Base-by-base conservation (phyloP, 441 rosid species). In the Manihot esculenta region DNA sequence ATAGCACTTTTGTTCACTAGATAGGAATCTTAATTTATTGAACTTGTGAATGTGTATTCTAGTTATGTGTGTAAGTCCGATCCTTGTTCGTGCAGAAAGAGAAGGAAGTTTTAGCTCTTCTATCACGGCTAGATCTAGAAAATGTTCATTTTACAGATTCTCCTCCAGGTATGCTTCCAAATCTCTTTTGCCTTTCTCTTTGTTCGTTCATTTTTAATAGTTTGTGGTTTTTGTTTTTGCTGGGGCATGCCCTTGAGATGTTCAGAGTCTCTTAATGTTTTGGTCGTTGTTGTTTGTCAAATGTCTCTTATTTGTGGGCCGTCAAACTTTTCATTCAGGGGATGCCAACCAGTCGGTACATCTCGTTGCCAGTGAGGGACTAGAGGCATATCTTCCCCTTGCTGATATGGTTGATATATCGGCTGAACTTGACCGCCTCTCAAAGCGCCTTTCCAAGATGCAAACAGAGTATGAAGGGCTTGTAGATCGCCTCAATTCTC, bases 341-440 rank as follows among this genome's bases (percentile, higher is more conserved):
- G 88, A 92, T 82, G 97, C 91, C 65, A 85, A 86, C 65, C 84
- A 80, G 42, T 94, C 97, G 11, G 92, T 94, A 53, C 99, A 94
- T 77, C 79, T 94, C 63, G 97, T 94, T 76, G 99, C 97, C 27
- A 85, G 97, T 74, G 97, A 94, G 80, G 99, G 97, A 57, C 83
- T 92, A 59, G 99, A 94, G 79, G 97, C 99, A 49, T 92, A 90
- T 84, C 97, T 94, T 64, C 97, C 97, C 18, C 94, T 94, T 65
- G 86, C 94, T 5, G 97, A 86, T 75, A 90, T 94, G 97, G 93
- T 94, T 72, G 96, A 89, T 77, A 82, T 94, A 80, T 90, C 97
- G 61, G 82, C 91, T 64, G 99, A 94, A 82, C 88, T 92, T 51
- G 84, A 89, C 69, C 96, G 97, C 80, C 94, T 92, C 74, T 82